Percentiles rank a stretch among this genome's conserved stretches.
Conservation (phyloP, 2,329 filamentous ascomycete species). For the Talaromyces sp. region DNA sequence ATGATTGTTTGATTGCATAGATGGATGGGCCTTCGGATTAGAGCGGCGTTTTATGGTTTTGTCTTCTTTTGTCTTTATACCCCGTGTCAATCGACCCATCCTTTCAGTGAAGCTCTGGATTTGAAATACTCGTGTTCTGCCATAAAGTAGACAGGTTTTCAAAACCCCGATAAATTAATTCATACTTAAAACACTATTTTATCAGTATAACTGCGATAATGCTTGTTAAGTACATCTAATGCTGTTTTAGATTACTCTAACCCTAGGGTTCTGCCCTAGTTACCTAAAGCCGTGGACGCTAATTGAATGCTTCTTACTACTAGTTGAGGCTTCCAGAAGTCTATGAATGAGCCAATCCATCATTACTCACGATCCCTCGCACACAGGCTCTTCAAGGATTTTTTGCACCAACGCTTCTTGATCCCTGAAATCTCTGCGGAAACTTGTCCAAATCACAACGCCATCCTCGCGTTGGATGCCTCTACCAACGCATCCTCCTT, state of each 20-base stretch:
- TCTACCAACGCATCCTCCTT: not conserved
- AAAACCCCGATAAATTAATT: too few species aligned
- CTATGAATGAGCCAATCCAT: not conserved
- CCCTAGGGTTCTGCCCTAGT: not conserved
- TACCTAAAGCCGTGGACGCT: not conserved
- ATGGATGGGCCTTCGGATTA: not conserved
- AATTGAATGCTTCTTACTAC: not conserved
- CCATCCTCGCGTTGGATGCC: not conserved
- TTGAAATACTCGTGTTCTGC: not conserved
- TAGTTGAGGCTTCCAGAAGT: not conserved
- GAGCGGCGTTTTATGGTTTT: not conserved
- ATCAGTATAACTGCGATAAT: too few species aligned
- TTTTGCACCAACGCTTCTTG: not conserved
- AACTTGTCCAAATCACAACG: not conserved
- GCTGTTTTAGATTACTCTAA: not conserved
- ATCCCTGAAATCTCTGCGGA: not conserved
- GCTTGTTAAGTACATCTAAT: too few species aligned
- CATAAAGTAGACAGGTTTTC: too few species aligned
- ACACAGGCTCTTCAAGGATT: not conserved
- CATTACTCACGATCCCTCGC: not conserved
- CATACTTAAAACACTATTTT: too few species aligned
- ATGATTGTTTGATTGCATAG: slow-evolving; percentile 5
- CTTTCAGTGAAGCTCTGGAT: not conserved
- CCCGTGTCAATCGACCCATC: not conserved
- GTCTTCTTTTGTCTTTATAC: not conserved